Evolutionary conservation across 306 rosid species (phyloP), one percentile per base, ranked within the genome.

Genomic region (Lathyrus oleraceus): DNA sequence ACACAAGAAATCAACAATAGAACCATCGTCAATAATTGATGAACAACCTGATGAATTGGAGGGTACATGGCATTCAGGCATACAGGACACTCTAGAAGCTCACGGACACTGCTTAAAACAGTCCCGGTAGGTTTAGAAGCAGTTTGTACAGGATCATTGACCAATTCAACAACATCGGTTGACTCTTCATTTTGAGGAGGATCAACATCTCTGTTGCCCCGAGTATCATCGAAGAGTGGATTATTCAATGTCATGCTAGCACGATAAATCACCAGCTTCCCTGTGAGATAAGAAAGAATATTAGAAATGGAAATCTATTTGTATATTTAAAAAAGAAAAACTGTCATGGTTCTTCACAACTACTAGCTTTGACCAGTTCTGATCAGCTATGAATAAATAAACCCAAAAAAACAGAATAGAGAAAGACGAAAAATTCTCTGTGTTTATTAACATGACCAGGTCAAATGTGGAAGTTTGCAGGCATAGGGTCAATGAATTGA

Each of bases 21-120:
- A 25, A 35, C 11, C 57, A 44, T 47, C 67, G 71, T 57, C 35
- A 56, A 17, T 57, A 48, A 21, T 5, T 21, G 10, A 79, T 47
- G 36, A 57, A 72, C 61, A 60, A 92, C 98, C 95, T 92, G 98
- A 79, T 89, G 98, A 68, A 92, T 92, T 23, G 96, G 98, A 69
- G 98, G 98, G 82, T 92, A 92, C 96, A 92, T 92, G 11, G 96
- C 95, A 80, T 79, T 92, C 78, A 89, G 79, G 85, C 96, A 92
- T 35, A 92, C 97, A 45, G 97, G 97, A 67, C 97, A 92, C 86
- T 92, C 97, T 80, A 92, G 77, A 47, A 92, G 96, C 65, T 92
- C 97, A 39, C 91, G 95, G 40, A 92, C 97, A 74, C 95, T 89
- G 82, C 89, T 89, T 35, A 94, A 84, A 86, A 89, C 92, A 14